Conservation (phyloP, 805 yeast species). For the Aciculoconidium aculeatum region DNA sequence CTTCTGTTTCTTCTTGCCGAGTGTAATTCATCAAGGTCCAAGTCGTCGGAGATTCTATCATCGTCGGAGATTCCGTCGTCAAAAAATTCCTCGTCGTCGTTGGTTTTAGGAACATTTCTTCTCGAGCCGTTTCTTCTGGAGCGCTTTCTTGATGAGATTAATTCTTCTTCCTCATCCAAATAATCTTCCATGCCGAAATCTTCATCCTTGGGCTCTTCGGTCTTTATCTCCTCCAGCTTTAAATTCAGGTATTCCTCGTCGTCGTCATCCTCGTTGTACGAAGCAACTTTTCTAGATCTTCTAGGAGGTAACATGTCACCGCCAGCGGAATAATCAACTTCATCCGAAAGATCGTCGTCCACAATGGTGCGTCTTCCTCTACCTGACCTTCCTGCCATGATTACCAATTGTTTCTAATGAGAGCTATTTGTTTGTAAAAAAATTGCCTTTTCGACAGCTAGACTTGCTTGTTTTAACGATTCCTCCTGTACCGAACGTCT, state of each 20-base stretch:
- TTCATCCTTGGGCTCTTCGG: constrained; percentile 1
- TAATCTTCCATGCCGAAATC: background rate
- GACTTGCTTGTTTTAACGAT: no score
- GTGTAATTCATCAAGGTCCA: constrained; percentile 3
- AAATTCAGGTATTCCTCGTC: constrained; percentile 4
- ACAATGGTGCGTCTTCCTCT: constrained; percentile 10
- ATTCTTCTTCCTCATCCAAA: constrained; percentile 2
- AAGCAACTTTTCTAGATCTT: constrained; percentile 9
- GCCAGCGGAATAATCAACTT: constrained; percentile 8
- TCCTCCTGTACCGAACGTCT: no score
- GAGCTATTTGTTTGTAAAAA: no score
- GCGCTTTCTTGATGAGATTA: background rate
- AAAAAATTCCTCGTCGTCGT: constrained; percentile 6
- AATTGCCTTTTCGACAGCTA: no score
- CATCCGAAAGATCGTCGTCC: constrained; percentile 17
- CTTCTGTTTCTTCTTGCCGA: constrained; percentile 4
- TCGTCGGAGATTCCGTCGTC: no score
- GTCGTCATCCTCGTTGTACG: constrained; percentile 18
- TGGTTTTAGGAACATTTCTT: background rate
- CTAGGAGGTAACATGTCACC: constrained; percentile 11
- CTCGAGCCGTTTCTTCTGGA: background rate
- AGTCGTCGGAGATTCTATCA: constrained; percentile 13
- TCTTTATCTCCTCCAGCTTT: constrained; percentile 12
- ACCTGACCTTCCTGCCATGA: constrained; percentile 9
- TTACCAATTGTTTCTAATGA: no score